Evolutionary conservation across 257 asterid species (phyloP).

Genomic region (Rhazya stricta): DNA sequence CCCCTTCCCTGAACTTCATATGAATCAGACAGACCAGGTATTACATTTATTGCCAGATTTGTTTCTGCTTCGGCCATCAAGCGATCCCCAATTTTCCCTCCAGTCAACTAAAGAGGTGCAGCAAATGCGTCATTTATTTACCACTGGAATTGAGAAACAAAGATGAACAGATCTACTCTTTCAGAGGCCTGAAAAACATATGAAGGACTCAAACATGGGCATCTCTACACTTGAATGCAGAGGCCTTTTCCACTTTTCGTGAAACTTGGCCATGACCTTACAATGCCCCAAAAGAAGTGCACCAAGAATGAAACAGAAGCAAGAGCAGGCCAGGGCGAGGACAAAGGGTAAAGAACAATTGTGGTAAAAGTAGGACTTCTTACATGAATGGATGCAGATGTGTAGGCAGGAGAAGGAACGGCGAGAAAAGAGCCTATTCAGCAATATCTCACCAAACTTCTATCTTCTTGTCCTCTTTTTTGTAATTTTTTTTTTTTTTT

Average conservation of each 20-base stretch:
- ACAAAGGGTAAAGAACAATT: background rate
- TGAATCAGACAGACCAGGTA: conserved; percentile 82
- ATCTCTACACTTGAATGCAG: background rate
- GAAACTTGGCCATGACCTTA: background rate
- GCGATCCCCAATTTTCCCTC: conserved; percentile 96
- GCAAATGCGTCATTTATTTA: background rate
- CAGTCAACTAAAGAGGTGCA: conserved; percentile 58
- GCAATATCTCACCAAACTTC: background rate
- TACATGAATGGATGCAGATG: too few species aligned
- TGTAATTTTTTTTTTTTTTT: background rate
- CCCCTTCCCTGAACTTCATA: conserved; percentile 99
- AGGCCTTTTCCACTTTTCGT: background rate
- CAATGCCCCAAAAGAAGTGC: background rate
- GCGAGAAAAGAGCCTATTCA: background rate
- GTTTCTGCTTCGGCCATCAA: conserved; percentile 92
- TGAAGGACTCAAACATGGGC: background rate
- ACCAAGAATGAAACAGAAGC: background rate
- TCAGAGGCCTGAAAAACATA: background rate
- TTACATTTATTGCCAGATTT: conserved; percentile 88
- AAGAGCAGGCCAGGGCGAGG: background rate
- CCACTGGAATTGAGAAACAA: background rate
- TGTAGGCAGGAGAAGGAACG: background rate
- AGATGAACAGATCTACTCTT: background rate
- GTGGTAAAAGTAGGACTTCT: background rate
- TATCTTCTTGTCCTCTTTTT: background rate